Conservation (phyloP, 169 alveolate species). For the Babesia bovis region DNA sequence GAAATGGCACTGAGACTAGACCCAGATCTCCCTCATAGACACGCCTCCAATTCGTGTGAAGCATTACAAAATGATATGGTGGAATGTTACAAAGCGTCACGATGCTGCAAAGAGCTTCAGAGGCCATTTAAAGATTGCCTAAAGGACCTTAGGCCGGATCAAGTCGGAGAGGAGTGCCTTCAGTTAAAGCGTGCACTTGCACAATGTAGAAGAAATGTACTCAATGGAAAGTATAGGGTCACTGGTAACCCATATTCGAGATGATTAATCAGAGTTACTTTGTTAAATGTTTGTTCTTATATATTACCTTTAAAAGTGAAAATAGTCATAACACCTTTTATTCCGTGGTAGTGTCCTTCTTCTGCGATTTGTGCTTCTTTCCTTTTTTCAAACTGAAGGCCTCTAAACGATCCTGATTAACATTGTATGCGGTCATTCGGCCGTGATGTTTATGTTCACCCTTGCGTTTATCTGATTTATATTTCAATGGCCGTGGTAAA, state of each 20-base stretch:
- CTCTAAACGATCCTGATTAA: constrained; percentile 36
- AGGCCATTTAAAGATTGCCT: constrained; percentile 75
- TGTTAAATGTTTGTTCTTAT: neutral
- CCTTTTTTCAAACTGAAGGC: constrained; percentile 43
- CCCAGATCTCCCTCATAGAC: constrained; percentile 79
- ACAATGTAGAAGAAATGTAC: constrained; percentile 79
- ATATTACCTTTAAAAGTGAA: neutral
- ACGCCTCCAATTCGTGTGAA: constrained; percentile 81
- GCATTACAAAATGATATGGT: constrained; percentile 73
- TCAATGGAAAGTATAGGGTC: constrained; percentile 71
- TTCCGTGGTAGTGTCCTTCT: too few species aligned
- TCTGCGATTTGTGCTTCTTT: constrained; percentile 20
- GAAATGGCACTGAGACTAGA: constrained; percentile 59
- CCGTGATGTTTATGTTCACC: neutral
- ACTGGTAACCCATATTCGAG: constrained; percentile 78
- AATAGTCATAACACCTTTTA: neutral
- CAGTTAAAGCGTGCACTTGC: constrained; percentile 75
- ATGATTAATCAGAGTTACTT: constrained; percentile 8
- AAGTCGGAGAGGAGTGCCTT: constrained; percentile 77
- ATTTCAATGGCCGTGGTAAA: neutral
- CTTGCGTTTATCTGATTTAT: neutral
- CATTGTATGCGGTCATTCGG: constrained; percentile 53
- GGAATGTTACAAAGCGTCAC: constrained; percentile 77
- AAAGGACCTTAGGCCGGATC: constrained; percentile 70
- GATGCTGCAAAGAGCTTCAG: constrained; percentile 70